These are phyloP conservation scores for Yarrowia sp. DNA, from an alignment of 805 yeast genomes.

Conservation along the genomic window DNA sequence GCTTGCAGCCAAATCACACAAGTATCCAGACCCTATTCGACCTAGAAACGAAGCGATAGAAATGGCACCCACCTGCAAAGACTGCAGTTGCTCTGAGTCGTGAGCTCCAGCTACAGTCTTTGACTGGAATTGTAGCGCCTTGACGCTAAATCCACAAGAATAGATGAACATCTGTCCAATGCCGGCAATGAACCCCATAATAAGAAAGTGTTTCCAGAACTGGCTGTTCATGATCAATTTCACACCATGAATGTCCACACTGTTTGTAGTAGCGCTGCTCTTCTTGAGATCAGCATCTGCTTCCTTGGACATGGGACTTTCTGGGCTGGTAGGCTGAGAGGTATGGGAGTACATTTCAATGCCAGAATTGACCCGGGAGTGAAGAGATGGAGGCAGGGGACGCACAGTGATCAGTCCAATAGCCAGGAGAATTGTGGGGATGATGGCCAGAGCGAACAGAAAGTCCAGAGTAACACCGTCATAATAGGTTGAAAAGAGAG, in stretches of 20 bases:
- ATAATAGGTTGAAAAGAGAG: constrained; percentile 59
- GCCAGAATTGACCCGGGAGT: constrained; percentile 11
- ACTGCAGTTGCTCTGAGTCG: constrained; percentile 58
- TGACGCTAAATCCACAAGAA: constrained; percentile 73
- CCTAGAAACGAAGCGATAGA: constrained; percentile 74
- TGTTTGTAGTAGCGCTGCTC: background rate
- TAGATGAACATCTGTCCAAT: constrained; percentile 78
- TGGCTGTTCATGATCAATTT: constrained; percentile 41
- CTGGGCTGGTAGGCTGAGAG: constrained; percentile 13
- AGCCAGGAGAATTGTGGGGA: constrained; percentile 57
- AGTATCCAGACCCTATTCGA: constrained; percentile 65
- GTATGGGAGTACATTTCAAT: constrained; percentile 4
- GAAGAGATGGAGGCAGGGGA: constrained; percentile 35
- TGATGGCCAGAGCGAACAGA: constrained; percentile 57
- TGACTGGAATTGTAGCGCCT: constrained; percentile 51
- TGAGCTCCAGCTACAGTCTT: constrained; percentile 48
- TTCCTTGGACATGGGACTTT: constrained; percentile 16
- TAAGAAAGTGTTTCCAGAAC: constrained; percentile 45
- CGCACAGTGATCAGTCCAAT: constrained; percentile 39
- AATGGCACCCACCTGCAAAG: constrained; percentile 73
- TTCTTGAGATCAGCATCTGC: constrained; percentile 33
- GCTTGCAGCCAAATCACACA: constrained; percentile 65
- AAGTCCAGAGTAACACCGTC: constrained; percentile 64
- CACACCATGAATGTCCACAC: constrained; percentile 26
- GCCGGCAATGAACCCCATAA: constrained; percentile 66